These are phyloP conservation scores for Neolentinus lepideus DNA, from an alignment of 1,284 basidiomycete genomes.

Conservation along the genomic window DNA sequence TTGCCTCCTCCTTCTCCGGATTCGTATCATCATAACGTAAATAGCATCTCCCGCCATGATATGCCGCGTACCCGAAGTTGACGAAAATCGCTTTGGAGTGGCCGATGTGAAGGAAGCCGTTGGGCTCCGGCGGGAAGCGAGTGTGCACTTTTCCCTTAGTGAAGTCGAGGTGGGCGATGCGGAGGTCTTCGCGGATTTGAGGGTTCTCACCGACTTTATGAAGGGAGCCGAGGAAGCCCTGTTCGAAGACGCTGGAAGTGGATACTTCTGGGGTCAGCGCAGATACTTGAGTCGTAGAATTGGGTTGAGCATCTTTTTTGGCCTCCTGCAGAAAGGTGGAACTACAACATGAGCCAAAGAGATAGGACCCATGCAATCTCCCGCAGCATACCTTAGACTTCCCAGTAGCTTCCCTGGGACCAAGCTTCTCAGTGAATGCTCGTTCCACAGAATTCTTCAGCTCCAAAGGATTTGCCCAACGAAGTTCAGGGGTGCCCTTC, in stretches of 20 bases:
- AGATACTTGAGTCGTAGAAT: constrained; percentile 15
- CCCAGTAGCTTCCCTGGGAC: constrained; percentile 61
- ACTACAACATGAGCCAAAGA: not conserved
- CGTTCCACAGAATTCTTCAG: constrained; percentile 85
- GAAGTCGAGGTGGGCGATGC: constrained; percentile 74
- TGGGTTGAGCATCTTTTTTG: constrained; percentile 38
- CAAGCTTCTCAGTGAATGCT: constrained; percentile 72
- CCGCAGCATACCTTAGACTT: constrained; percentile 68
- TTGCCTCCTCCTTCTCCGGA: constrained; percentile 94
- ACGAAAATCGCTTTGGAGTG: constrained; percentile 99
- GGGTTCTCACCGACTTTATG: constrained; percentile 95
- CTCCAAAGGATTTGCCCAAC: constrained; percentile 89
- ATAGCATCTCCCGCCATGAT: constrained; percentile 87
- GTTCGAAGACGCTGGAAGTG: constrained; percentile 74
- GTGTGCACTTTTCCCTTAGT: constrained; percentile 89
- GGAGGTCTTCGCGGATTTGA: constrained; percentile 75
- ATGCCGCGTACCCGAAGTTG: constrained; percentile 95
- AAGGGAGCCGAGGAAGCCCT: constrained; percentile 91
- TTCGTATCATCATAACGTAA: constrained; percentile 98
- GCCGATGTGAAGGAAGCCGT: constrained; percentile 94
- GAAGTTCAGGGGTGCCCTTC: constrained; percentile 62
- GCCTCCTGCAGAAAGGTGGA: constrained; percentile 34
- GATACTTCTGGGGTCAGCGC: constrained; percentile 15
- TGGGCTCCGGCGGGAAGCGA: constrained; percentile 98
- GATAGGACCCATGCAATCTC: constrained; percentile 11